Percentiles rank a stretch among this genome's conserved stretches.
Conservation (phyloP, 2,329 filamentous ascomycete species). For the Cryphonectria radicalis region DNA sequence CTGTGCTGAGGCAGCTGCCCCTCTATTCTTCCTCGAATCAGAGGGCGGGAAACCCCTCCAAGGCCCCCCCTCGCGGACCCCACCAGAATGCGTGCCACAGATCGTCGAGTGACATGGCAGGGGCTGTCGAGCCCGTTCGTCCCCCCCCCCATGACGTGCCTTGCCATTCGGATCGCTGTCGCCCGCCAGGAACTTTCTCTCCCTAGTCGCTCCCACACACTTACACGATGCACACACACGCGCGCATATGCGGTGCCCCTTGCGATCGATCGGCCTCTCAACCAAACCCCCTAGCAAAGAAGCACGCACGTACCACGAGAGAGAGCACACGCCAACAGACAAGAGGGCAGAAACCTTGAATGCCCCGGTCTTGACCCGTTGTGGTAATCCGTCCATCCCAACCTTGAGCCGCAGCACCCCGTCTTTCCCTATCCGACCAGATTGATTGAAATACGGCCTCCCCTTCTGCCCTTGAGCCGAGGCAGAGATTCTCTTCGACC, state of each 20-base stretch:
- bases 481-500: conserved; percentile 8
- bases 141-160: conserved; percentile 18
- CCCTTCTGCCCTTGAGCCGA: conserved; percentile 19
- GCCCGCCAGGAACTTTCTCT: background rate
- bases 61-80: background rate
- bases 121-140: background rate
- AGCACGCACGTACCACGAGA: background rate
- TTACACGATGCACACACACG: background rate
- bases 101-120: conserved; percentile 8
- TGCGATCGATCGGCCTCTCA: background rate
- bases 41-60: background rate
- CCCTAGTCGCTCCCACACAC: background rate
- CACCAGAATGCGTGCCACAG: background rate
- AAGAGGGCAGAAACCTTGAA: conserved; percentile 1
- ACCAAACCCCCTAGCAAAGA: background rate
- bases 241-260: background rate
- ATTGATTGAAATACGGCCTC: conserved; percentile 27
- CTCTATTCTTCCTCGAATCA: conserved; percentile 20
- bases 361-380: background rate
- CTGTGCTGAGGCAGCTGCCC: conserved; percentile 12
- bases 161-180: conserved; percentile 16
- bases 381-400: conserved; percentile 6
- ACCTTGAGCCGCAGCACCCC: background rate
- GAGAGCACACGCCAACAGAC: background rate
- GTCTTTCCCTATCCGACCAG: conserved; percentile 2